Conservation (phyloP, 2,329 filamentous ascomycete genomes). For the Trichophaea hybrida region DNA sequence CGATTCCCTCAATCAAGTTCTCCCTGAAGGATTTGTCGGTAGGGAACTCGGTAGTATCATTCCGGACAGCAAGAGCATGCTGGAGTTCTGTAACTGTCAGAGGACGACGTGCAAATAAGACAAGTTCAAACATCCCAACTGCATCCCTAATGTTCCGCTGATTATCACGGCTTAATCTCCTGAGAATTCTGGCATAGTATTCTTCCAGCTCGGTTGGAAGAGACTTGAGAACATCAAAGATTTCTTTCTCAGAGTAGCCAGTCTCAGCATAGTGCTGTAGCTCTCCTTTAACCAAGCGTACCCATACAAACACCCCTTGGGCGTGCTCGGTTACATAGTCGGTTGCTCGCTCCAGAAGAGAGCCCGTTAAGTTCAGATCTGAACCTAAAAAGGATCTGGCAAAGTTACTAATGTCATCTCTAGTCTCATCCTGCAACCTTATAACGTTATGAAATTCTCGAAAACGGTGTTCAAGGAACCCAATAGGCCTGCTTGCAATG, state of each 20-base stretch:
- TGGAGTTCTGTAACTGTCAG: not conserved
- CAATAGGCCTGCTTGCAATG: slow-evolving; percentile 1
- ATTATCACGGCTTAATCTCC: not conserved
- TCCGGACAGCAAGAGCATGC: not conserved
- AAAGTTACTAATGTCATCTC: not conserved
- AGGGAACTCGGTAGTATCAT: not conserved
- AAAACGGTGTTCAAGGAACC: not conserved
- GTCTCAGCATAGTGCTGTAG: not conserved
- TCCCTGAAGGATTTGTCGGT: not conserved
- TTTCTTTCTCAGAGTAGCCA: not conserved
- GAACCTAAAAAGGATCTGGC: not conserved
- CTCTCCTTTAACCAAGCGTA: not conserved
- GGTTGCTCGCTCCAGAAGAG: not conserved
- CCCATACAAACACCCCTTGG: not conserved
- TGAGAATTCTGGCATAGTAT: not conserved
- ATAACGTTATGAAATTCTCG: not conserved
- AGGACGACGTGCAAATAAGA: not conserved
- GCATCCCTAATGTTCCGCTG: not conserved
- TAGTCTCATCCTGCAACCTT: not conserved
- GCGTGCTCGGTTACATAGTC: not conserved
- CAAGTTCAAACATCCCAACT: not conserved
- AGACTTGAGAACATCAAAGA: not conserved
- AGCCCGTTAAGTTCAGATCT: not conserved
- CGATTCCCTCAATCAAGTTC: not conserved
- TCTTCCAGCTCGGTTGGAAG: not conserved